Evolutionary conservation across 306 rosid species (phyloP).

Genomic region (Sicyos edulis): DNA sequence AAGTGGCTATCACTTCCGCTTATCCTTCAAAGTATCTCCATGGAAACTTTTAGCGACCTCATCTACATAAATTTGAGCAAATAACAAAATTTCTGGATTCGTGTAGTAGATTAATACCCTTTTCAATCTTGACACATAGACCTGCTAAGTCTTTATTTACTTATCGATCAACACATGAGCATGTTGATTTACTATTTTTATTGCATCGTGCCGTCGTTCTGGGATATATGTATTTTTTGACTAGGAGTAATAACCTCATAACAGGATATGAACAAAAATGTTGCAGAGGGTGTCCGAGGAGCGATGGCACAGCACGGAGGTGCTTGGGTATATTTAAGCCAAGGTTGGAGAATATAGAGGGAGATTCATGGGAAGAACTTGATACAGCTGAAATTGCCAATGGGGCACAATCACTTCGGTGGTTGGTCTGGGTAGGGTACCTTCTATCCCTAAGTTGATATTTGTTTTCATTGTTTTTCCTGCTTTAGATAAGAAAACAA

Average conservation of each 20-base stretch:
- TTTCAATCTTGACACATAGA: too few species aligned
- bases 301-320: constrained; percentile 61
- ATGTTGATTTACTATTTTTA: constrained; percentile 1
- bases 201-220: background rate
- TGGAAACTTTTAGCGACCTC: background rate
- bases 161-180: background rate
- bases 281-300: constrained; percentile 91
- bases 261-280: constrained; percentile 62
- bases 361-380: constrained; percentile 94
- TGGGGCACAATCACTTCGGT: constrained; percentile 66
- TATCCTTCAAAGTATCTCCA: background rate
- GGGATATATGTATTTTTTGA: constrained; percentile 23
- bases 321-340: constrained; percentile 80
- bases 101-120: background rate
- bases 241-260: constrained; percentile 49
- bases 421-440: constrained; percentile 99
- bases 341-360: constrained; percentile 55
- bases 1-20: background rate
- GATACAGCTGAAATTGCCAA: constrained; percentile 51
- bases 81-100: background rate
- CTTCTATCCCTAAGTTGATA: constrained; percentile 12
- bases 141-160: background rate
- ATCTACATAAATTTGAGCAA: background rate
- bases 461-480: constrained; percentile 12
- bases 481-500: background rate